Conservation (phyloP, 495 filamentous ascomycete species). For the Aspergillus nanangensis region DNA sequence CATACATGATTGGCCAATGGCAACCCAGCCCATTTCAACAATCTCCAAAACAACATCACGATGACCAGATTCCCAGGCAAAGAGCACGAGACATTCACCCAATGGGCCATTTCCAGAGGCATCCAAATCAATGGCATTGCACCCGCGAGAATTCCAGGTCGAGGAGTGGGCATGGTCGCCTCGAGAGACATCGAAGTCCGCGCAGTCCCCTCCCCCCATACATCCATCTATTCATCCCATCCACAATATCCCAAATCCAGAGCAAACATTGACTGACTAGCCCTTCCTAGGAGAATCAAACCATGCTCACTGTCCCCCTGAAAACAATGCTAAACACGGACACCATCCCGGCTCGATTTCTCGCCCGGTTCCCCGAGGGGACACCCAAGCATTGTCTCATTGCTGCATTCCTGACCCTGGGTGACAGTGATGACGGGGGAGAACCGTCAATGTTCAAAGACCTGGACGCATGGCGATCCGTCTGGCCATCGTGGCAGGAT, state of each 20-base stretch:
- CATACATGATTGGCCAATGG: no score
- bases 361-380: slow-evolving; percentile 36
- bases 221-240: not conserved
- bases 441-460: slow-evolving; percentile 11
- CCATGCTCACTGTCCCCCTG: slow-evolving; percentile 57
- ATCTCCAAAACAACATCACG: not conserved
- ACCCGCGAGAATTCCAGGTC: slow-evolving; percentile 51
- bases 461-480: slow-evolving; percentile 53
- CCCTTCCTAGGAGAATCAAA: slow-evolving; percentile 13
- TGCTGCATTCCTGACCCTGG: slow-evolving; percentile 57
- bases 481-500: slow-evolving; percentile 53
- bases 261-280: not conserved
- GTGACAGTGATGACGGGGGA: no score
- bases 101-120: slow-evolving; percentile 52
- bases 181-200: slow-evolving; percentile 54
- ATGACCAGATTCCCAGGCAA: slow-evolving; percentile 16
- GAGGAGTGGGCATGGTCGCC: slow-evolving; percentile 67
- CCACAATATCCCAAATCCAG: no score
- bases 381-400: slow-evolving; percentile 61
- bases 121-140: slow-evolving; percentile 53
- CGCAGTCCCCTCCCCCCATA: slow-evolving; percentile 2
- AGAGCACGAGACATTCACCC: slow-evolving; percentile 39
- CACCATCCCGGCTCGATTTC: slow-evolving; percentile 43
- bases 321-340: slow-evolving; percentile 56
- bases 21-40: not conserved